These are phyloP conservation scores for Petasospora fabianii DNA, from an alignment of 1,139 yeast genomes.

Conservation along the genomic window DNA sequence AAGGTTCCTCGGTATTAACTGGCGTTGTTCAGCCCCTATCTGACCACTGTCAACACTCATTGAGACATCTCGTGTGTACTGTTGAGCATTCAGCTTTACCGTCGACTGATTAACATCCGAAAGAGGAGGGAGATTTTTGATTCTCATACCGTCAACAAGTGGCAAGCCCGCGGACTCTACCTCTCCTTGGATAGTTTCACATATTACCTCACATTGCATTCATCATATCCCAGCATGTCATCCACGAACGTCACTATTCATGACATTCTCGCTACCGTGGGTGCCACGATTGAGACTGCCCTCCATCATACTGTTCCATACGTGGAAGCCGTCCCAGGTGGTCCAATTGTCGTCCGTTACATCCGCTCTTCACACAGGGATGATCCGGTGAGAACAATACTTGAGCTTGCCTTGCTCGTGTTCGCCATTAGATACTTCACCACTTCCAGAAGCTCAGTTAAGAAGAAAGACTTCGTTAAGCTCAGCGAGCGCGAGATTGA, in stretches of 20 bases:
- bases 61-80: no score
- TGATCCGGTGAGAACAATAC: conserved; percentile 86
- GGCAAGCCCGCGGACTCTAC: no score
- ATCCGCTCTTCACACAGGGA: conserved; percentile 86
- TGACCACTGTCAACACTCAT: no score
- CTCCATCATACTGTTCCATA: conserved; percentile 5
- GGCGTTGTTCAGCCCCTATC: no score
- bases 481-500: conserved; percentile 70
- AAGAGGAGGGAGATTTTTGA: no score
- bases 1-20: no score
- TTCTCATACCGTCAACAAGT: no score
- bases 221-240: conserved; percentile 1
- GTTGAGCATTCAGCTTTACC: no score
- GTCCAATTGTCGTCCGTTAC: conserved; percentile 68
- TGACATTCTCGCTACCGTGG: conserved; percentile 14
- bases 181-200: background rate
- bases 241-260: conserved; percentile 12
- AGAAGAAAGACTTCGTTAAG: conserved; percentile 66
- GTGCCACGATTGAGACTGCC: conserved; percentile 5
- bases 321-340: conserved; percentile 63
- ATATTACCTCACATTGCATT: background rate
- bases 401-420: conserved; percentile 74
- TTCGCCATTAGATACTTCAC: conserved; percentile 85
- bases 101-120: no score
- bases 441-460: conserved; percentile 75